Evolutionary conservation across 129 eudicot genomes (phyloP), one percentile per base, ranked within the genome.

Genomic region (Glebionis coronaria): DNA sequence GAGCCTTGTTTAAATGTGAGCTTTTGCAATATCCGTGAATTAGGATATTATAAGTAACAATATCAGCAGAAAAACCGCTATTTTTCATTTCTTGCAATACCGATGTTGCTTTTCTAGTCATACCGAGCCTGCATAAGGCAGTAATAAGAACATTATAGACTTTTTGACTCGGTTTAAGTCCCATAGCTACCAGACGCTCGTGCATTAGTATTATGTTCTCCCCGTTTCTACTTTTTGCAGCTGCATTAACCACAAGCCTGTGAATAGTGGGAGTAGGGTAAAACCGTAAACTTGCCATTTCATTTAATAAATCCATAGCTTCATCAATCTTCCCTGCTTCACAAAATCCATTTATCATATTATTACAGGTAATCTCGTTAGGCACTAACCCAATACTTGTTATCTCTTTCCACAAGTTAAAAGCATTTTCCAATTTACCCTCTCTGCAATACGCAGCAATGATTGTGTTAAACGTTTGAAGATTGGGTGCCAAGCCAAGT

Each of bases 391-490:
- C 87, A 58, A 67, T 21, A 50, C 28, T 75, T 76, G 66, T 81
- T 79, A 89, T 89, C 80, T 89, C 97, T 63, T 71, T 72, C 87
- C 87, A 87, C 44, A 83, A 58, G 9, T 63, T 64, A 5, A 94
- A 67, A 53, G 99, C 96, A 63, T 77, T 74, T 63, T 65, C 87
- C 29, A 76, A 12, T 64, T 83, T 81, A 59, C 92, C 95, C 72
- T 81, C 78, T 70, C 61, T 83, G 73, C 95, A 90, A 78, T 72
- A 90, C 31, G 90, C 95, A 70, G 67, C 65, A 35, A 94, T 87
- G 85, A 94, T 77, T 51, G 90, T 87, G 84, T 94, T 94, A 75
- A 79, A 90, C 18, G 99, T 90, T 20, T 84, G 93, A 66, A 68
- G 73, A 65, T 94, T 82, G 20, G 97, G 93, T 73, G 78, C 53